Percentiles rank a stretch among this genome's conserved stretches.
Evolutionary conservation across 1,139 yeast genomes (phyloP).

Genomic region (Arxiozyma slooffiae): DNA sequence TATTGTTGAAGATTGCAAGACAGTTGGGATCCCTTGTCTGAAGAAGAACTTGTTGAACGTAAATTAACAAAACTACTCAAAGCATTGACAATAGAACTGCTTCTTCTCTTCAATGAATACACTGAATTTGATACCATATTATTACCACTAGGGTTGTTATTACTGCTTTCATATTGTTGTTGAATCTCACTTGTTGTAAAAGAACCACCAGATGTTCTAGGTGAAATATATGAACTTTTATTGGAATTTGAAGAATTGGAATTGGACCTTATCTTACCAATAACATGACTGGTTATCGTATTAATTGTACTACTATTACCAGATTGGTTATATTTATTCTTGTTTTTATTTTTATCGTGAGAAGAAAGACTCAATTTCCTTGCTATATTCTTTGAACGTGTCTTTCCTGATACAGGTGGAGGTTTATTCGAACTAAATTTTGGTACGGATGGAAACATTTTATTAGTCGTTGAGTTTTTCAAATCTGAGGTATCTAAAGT

Average conservation of each 20-base stretch:
- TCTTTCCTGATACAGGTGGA: conserved; percentile 5
- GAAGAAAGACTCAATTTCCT: conserved; percentile 4
- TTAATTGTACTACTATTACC: background rate
- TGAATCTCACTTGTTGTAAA: background rate
- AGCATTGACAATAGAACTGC: conserved; percentile 32
- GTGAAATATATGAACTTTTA: conserved; percentile 2
- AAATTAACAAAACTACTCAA: conserved; percentile 31
- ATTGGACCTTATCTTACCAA: background rate
- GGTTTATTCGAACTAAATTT: conserved; percentile 3
- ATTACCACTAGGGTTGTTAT: conserved; percentile 1
- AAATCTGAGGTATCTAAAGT: conserved; percentile 25
- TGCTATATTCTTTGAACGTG: conserved; percentile 2
- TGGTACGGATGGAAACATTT: background rate
- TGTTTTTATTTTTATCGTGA: conserved; percentile 1
- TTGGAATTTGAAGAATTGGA: conserved; percentile 2
- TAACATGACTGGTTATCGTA: background rate
- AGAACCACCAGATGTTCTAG: conserved; percentile 6
- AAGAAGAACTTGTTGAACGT: conserved; percentile 23
- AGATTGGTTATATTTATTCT: background rate
- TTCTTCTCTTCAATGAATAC: conserved; percentile 24
- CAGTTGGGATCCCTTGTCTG: conserved; percentile 11
- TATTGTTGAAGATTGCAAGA: conserved; percentile 9
- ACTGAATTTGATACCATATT: conserved; percentile 4
- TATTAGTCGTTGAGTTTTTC: conserved; percentile 3
- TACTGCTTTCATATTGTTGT: background rate